Evolutionary conservation across 2,329 filamentous ascomycete genomes (phyloP).

Genomic region (Claviceps maximensis): DNA sequence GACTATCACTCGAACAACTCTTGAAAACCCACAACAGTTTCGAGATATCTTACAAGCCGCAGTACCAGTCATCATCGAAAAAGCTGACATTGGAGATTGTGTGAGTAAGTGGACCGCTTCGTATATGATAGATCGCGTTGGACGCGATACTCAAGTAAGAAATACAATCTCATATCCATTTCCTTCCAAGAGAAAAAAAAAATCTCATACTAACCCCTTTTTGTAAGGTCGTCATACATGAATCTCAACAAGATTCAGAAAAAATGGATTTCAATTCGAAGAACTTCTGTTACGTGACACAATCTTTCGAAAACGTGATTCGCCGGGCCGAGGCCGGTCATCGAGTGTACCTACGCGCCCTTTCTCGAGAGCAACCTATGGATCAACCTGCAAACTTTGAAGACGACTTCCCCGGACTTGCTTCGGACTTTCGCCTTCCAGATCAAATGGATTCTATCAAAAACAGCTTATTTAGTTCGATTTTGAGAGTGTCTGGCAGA

Average conservation of each 20-base stretch:
- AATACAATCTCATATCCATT: neutral
- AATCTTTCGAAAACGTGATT: slow-evolving; percentile 54
- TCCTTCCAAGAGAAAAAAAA: neutral
- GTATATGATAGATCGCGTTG: slow-evolving; percentile 52
- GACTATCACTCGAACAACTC: slow-evolving; percentile 35
- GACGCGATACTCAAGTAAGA: slow-evolving; percentile 44
- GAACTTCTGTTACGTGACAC: slow-evolving; percentile 66
- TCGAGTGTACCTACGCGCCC: slow-evolving; percentile 63
- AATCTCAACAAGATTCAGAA: slow-evolving; percentile 37
- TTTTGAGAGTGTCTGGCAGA: slow-evolving; percentile 64
- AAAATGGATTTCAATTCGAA: slow-evolving; percentile 73
- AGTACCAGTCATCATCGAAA: slow-evolving; percentile 47
- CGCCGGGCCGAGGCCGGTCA: slow-evolving; percentile 43
- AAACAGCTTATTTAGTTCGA: slow-evolving; percentile 61
- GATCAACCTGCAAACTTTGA: slow-evolving; percentile 56
- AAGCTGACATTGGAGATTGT: slow-evolving; percentile 54
- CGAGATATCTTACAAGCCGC: slow-evolving; percentile 40
- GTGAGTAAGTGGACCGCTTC: slow-evolving; percentile 51
- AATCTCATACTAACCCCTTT: neutral
- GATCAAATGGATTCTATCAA: slow-evolving; percentile 41
- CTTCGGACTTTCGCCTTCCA: slow-evolving; percentile 58
- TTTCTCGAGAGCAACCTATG: slow-evolving; percentile 56
- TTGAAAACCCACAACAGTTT: slow-evolving; percentile 46
- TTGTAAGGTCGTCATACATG: slow-evolving; percentile 69
- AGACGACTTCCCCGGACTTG: slow-evolving; percentile 57